Base-by-base conservation (phyloP, 768 basidiomycete species). In the Epithele typhae region DNA sequence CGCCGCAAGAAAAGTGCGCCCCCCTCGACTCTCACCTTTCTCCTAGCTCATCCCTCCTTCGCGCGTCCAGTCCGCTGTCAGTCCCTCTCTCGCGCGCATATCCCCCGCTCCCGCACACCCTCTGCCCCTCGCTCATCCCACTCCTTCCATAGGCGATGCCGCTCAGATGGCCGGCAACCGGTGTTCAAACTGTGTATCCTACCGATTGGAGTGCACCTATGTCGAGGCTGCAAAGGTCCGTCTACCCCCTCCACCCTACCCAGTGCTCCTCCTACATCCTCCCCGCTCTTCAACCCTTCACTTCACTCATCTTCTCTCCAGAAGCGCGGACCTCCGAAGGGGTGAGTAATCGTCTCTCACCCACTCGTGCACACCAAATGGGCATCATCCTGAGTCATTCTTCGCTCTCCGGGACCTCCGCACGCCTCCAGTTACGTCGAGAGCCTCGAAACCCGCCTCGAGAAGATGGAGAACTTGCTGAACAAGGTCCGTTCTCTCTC, bases 1-100 rank as follows among this genome's bases (percentile, higher is more conserved):
- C 72, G 90, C 30, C 72, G 87, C 47, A 92, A 91, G 73, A 93
- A 93, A 68, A 82, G 87, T 84, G 48, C 52, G 78, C 65, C 24
- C 14, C 10, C 18, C 21, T 45, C 37, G 41, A 17, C 37, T 18
- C 33, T 40, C 12, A 32, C 37, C 8, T n/a, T 37, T 8, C 25
- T 37, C 19, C 25, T 12, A n/a, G 32, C 37, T 46, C 21, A 38
- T 27, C 45, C 17, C 36, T 17, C 11, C 19, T 25, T 15, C 18
- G 7, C 49, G 40, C 22, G 21, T 17, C 12, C 51, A 83, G 84
- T 87, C 63, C 74, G 84, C 65, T 87, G 84, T 82, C 67, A 65
- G 79, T 57, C 35, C 17, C 33, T 15, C 40, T 4, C 15, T 1
- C 15, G 17, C 25, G 27, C 27, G 38, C 6, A 17, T 40, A 8